Percentiles rank a stretch among this genome's conserved stretches.
phyloP scores from a whole-genome alignment of 2,329 filamentous ascomycete species.

The Endothia cerciana region DNA sequence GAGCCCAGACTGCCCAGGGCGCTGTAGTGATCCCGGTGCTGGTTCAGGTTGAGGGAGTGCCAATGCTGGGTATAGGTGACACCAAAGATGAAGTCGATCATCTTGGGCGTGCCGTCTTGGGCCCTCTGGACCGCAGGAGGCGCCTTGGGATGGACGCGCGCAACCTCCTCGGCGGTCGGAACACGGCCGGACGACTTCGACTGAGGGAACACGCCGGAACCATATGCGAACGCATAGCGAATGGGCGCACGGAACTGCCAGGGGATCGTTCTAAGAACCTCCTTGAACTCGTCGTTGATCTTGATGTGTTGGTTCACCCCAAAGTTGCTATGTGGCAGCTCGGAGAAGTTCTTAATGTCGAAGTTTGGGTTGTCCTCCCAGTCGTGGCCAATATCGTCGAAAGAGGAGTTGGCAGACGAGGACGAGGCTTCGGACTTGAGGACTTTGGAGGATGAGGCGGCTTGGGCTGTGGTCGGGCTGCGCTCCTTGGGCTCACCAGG shows the following conservation, averaged over 20 bases:
- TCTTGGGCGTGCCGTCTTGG: conserved; percentile 87
- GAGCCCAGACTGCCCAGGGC: conserved; percentile 82
- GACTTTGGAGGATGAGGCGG: conserved; percentile 26
- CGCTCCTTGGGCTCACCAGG: conserved; percentile 13
- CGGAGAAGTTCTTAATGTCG: conserved; percentile 72
- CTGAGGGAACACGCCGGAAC: conserved; percentile 94
- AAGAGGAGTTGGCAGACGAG: conserved; percentile 32
- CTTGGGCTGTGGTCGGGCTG: not conserved
- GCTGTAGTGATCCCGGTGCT: conserved; percentile 93
- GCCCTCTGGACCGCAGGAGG: conserved; percentile 80
- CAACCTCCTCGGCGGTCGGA: conserved; percentile 60
- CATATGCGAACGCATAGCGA: conserved; percentile 95
- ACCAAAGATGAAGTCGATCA: conserved; percentile 98
- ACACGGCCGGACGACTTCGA: conserved; percentile 52
- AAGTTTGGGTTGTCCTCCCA: conserved; percentile 79
- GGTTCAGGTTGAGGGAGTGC: conserved; percentile 88
- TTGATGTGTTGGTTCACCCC: conserved; percentile 96
- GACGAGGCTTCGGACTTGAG: conserved; percentile 36
- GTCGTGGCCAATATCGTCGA: conserved; percentile 43
- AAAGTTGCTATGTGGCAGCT: conserved; percentile 79
- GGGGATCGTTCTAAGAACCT: conserved; percentile 82
- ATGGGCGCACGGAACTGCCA: conserved; percentile 94
- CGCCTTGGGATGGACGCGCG: conserved; percentile 78
- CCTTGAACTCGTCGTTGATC: conserved; percentile 94
- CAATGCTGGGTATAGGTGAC: conserved; percentile 95